These are phyloP conservation scores for Taphrina sp. DNA, from an alignment of 1,139 yeast genomes.

Conservation along the genomic window DNA sequence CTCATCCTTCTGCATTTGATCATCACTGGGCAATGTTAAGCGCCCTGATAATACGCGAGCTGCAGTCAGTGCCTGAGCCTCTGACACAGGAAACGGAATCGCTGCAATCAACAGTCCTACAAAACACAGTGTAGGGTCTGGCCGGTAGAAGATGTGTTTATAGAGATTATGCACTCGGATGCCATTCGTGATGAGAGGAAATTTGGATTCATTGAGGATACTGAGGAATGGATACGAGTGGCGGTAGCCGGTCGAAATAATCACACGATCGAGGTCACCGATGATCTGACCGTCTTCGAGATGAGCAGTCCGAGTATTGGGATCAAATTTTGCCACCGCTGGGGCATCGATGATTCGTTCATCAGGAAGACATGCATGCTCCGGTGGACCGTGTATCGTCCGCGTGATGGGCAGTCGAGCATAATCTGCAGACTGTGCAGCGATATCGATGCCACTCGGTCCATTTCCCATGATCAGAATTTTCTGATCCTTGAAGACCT, in stretches of 20 bases:
- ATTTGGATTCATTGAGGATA: slow-evolving; percentile 44
- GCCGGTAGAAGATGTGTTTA: slow-evolving; percentile 54
- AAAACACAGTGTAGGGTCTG: slow-evolving; percentile 58
- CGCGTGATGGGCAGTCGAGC: slow-evolving; percentile 16
- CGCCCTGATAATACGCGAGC: slow-evolving; percentile 57
- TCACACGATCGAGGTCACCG: slow-evolving; percentile 50
- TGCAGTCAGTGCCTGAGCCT: slow-evolving; percentile 46
- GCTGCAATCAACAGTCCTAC: slow-evolving; percentile 55
- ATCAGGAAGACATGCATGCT: slow-evolving; percentile 45
- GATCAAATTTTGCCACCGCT: slow-evolving; percentile 46
- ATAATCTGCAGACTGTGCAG: slow-evolving; percentile 53
- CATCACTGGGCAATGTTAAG: slow-evolving; percentile 49
- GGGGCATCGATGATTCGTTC: slow-evolving; percentile 46
- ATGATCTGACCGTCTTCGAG: slow-evolving; percentile 49
- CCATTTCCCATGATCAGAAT: slow-evolving; percentile 62
- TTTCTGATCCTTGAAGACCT: slow-evolving; percentile 46
- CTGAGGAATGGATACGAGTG: slow-evolving; percentile 19
- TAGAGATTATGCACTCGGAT: slow-evolving; percentile 52
- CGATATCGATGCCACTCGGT: slow-evolving; percentile 61
- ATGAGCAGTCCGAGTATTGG: slow-evolving; percentile 42
- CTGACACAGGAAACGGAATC: slow-evolving; percentile 60
- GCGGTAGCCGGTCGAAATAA: slow-evolving; percentile 54
- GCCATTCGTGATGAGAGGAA: slow-evolving; percentile 51
- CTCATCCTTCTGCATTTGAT: slow-evolving; percentile 50
- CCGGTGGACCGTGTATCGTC: slow-evolving; percentile 44